Conservation (phyloP, 495 filamentous ascomycete genomes). For the Trichoderma asperelloides region DNA sequence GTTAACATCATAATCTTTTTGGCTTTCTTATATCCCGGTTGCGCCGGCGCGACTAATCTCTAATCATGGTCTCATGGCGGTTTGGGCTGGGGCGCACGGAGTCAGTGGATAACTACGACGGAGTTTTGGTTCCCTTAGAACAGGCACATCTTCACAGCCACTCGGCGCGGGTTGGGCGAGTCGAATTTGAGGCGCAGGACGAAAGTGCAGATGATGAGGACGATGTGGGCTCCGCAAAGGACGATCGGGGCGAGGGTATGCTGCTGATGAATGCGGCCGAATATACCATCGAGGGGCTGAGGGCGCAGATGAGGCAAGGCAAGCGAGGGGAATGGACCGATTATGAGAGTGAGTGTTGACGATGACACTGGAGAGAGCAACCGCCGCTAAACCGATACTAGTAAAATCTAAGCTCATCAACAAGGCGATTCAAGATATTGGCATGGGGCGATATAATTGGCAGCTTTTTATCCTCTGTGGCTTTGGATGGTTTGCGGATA, state of each 20-base stretch:
- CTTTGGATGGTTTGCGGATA: slow-evolving; percentile 63
- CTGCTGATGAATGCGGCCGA: slow-evolving; percentile 33
- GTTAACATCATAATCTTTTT: not conserved
- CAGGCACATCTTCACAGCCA: slow-evolving; percentile 42
- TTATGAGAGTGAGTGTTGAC: slow-evolving; percentile 38
- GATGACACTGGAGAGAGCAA: not conserved
- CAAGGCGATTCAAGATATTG: slow-evolving; percentile 72
- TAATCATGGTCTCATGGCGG: not conserved
- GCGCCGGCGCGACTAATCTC: not conserved
- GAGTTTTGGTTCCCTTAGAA: slow-evolving; percentile 37
- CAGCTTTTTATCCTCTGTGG: slow-evolving; percentile 73
- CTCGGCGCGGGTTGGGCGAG: slow-evolving; percentile 25
- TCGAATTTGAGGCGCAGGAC: slow-evolving; percentile 22
- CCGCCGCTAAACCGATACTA: slow-evolving; percentile 21
- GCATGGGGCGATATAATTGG: slow-evolving; percentile 84
- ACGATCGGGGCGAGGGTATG: slow-evolving; percentile 26
- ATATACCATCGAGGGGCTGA: slow-evolving; percentile 43
- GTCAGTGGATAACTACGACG: slow-evolving; percentile 33
- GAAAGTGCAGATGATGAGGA: slow-evolving; percentile 19
- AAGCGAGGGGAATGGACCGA: slow-evolving; percentile 26
- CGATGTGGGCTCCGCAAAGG: slow-evolving; percentile 16
- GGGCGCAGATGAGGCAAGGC: slow-evolving; percentile 35
- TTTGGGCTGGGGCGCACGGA: slow-evolving; percentile 19
- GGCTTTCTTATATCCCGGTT: not conserved
- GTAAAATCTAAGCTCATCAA: slow-evolving; percentile 58